These are phyloP conservation scores for Salvia hispanica DNA, from an alignment of 257 asterid genomes.

Conservation along the genomic window DNA sequence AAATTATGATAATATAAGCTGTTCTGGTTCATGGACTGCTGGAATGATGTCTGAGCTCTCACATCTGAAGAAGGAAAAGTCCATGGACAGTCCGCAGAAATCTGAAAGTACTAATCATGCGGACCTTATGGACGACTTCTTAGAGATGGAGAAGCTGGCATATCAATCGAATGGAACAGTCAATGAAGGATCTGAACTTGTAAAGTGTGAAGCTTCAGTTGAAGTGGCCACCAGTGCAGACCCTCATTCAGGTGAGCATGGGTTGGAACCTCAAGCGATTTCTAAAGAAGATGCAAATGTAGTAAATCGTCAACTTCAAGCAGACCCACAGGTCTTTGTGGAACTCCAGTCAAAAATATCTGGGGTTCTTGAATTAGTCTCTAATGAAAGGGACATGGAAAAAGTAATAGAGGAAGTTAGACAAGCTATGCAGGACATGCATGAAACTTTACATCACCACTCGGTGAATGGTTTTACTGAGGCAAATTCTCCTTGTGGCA, in stretches of 20 bases:
- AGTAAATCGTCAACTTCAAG: conserved; percentile 39
- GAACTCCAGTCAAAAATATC: conserved; percentile 66
- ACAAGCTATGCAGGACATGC: conserved; percentile 58
- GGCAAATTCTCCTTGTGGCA: conserved; percentile 36
- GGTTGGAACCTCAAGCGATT: conserved; percentile 32
- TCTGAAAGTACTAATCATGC: conserved; percentile 62
- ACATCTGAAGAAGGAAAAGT: conserved; percentile 70
- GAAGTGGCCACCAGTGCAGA: conserved; percentile 37
- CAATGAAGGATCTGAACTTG: conserved; percentile 37
- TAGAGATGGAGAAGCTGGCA: conserved; percentile 98
- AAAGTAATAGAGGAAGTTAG: conserved; percentile 55
- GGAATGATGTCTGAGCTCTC: conserved; percentile 56
- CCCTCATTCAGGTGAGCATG: conserved; percentile 34
- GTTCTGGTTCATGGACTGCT: conserved; percentile 81
- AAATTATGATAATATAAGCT: conserved; percentile 66
- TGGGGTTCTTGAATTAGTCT: conserved; percentile 54
- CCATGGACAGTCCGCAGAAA: conserved; percentile 55
- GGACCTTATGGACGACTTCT: conserved; percentile 95
- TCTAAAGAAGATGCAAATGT: conserved; percentile 32
- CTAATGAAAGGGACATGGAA: conserved; percentile 57
- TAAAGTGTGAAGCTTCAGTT: conserved; percentile 36
- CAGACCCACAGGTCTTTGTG: conserved; percentile 44
- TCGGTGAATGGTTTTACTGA: conserved; percentile 39
- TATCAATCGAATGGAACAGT: conserved; percentile 47
- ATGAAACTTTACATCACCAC: conserved; percentile 37